phyloP scores from a whole-genome alignment of 106 monocot species.

The Dactylorhiza incarnata region DNA sequence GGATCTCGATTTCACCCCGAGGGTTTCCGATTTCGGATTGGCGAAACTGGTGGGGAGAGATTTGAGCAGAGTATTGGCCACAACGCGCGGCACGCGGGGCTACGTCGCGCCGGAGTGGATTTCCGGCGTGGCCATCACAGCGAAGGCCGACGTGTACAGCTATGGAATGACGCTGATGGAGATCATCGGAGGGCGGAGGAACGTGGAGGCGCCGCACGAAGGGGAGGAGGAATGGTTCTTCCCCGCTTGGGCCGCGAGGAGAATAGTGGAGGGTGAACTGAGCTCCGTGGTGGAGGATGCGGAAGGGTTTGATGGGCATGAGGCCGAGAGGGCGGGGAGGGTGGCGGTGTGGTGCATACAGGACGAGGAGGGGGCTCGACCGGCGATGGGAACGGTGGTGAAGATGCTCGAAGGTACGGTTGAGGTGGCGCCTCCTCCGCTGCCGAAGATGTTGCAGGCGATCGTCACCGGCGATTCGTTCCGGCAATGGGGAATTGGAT shows the following conservation, averaged over 20 bases:
- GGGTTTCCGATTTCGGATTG: slow-evolving; percentile 55
- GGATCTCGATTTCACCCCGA: slow-evolving; percentile 22
- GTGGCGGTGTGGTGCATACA: slow-evolving; percentile 67
- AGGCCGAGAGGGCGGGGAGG: slow-evolving; percentile 30
- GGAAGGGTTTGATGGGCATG: slow-evolving; percentile 11
- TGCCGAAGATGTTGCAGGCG: slow-evolving; percentile 44
- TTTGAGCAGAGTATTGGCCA: slow-evolving; percentile 36
- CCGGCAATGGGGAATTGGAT: slow-evolving; percentile 10
- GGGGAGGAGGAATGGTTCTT: slow-evolving; percentile 31
- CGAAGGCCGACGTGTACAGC: slow-evolving; percentile 66
- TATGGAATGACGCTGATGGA: slow-evolving; percentile 65
- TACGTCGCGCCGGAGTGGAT: slow-evolving; percentile 77
- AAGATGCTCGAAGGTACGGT: slow-evolving; percentile 56
- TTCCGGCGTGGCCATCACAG: slow-evolving; percentile 39
- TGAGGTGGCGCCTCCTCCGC: slow-evolving; percentile 27
- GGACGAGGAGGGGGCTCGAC: slow-evolving; percentile 43
- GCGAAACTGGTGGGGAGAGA: slow-evolving; percentile 54
- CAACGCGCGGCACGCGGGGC: slow-evolving; percentile 51
- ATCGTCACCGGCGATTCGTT: slow-evolving; percentile 51
- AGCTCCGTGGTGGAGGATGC: slow-evolving; percentile 25
- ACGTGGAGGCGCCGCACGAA: slow-evolving; percentile 17
- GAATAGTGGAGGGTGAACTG: slow-evolving; percentile 32
- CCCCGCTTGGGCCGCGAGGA: slow-evolving; percentile 44
- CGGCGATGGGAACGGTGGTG: slow-evolving; percentile 44
- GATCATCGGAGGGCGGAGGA: slow-evolving; percentile 42